These are phyloP conservation scores for Scedosporium minutisporum DNA, from an alignment of 2,329 filamentous ascomycete species.

Conservation along the genomic window DNA sequence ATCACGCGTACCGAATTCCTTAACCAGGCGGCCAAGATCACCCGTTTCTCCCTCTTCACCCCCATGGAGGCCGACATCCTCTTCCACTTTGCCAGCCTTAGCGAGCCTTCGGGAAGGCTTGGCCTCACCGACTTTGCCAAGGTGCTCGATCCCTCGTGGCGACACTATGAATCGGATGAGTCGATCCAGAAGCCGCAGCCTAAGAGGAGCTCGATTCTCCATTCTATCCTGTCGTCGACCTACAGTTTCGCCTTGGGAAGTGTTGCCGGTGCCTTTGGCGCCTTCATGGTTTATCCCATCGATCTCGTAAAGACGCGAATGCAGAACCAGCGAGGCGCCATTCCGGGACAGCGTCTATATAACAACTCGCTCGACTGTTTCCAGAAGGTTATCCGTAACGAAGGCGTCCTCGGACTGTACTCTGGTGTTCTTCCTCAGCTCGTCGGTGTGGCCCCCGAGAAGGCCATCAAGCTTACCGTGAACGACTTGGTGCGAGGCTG, in stretches of 20 bases:
- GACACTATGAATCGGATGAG: slow-evolving; percentile 44
- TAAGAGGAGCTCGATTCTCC: slow-evolving; percentile 35
- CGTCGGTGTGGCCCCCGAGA: slow-evolving; percentile 96
- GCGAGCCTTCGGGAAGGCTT: slow-evolving; percentile 78
- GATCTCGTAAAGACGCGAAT: slow-evolving; percentile 97
- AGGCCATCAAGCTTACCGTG: slow-evolving; percentile 97
- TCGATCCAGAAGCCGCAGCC: slow-evolving; percentile 25
- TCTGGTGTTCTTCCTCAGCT: slow-evolving; percentile 91
- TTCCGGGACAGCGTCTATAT: slow-evolving; percentile 80
- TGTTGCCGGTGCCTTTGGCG: slow-evolving; percentile 89
- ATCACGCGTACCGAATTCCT: slow-evolving; percentile 92
- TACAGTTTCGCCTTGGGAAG: slow-evolving; percentile 90
- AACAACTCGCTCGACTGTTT: slow-evolving; percentile 97
- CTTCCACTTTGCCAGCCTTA: slow-evolving; percentile 93
- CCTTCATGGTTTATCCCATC: slow-evolving; percentile 99
- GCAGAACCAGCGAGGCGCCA: slow-evolving; percentile 85
- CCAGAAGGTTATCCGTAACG: slow-evolving; percentile 84
- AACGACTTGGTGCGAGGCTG: slow-evolving; percentile 81
- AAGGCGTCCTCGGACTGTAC: slow-evolving; percentile 83
- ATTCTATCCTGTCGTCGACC: slow-evolving; percentile 54
- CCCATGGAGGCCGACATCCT: slow-evolving; percentile 98
- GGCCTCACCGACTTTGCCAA: slow-evolving; percentile 81
- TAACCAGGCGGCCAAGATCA: slow-evolving; percentile 83
- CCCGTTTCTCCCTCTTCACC: slow-evolving; percentile 90
- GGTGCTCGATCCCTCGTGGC: slow-evolving; percentile 90